Evolutionary conservation across 805 yeast genomes (phyloP).

Genomic region (Saccharomycopsis sp.): DNA sequence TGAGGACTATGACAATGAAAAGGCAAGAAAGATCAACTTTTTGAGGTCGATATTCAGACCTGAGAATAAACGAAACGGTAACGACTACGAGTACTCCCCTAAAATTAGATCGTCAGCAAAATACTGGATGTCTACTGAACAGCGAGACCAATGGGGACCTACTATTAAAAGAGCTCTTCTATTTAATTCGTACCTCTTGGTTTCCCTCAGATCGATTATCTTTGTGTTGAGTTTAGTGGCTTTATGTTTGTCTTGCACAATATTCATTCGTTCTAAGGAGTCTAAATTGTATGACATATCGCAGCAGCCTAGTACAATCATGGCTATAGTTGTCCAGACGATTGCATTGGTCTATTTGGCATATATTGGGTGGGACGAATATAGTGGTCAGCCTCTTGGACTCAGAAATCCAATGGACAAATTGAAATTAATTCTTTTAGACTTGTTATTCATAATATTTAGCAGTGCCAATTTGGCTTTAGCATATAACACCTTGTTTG

Average conservation of each 20-base stretch:
- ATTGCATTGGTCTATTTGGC: constrained; percentile 70
- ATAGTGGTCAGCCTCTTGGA: constrained; percentile 86
- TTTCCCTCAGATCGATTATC: constrained; percentile 59
- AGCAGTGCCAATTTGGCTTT: constrained; percentile 82
- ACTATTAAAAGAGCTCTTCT: constrained; percentile 52
- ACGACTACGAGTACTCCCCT: constrained; percentile 29
- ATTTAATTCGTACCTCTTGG: constrained; percentile 75
- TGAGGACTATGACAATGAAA: background rate
- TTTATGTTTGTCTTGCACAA: constrained; percentile 61
- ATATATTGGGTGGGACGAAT: constrained; percentile 87
- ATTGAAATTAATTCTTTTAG: constrained; percentile 73
- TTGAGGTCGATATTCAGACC: constrained; percentile 2
- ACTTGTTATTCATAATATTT: constrained; percentile 79
- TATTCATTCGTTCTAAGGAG: constrained; percentile 31
- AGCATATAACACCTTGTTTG: constrained; percentile 77
- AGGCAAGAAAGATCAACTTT: background rate
- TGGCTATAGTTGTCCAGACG: constrained; percentile 84
- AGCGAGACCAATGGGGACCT: constrained; percentile 58
- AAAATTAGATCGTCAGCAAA: constrained; percentile 51
- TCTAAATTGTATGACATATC: constrained; percentile 32
- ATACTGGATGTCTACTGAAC: constrained; percentile 62
- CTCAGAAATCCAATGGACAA: constrained; percentile 80
- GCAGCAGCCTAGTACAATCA: constrained; percentile 84
- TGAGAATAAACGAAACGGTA: constrained; percentile 21
- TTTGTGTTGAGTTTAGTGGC: constrained; percentile 58